A percentile compares a stretch with the other conserved stretches of the same genome.
These are phyloP conservation scores for Lachancea thermotolerans DNA, from an alignment of 805 yeast genomes.

Conservation along the genomic window DNA sequence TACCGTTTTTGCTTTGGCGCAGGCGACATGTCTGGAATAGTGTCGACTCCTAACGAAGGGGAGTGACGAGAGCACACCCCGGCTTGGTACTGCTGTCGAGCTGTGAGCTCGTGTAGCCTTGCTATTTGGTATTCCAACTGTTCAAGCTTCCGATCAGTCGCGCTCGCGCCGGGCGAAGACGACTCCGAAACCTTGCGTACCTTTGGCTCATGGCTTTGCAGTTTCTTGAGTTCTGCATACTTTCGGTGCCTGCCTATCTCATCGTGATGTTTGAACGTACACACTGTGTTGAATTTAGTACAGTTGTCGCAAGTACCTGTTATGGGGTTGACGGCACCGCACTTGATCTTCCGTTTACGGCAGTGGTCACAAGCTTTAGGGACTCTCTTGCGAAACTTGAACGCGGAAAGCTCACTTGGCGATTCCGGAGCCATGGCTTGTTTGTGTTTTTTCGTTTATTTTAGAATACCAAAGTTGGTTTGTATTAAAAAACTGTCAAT, in stretches of 20 bases:
- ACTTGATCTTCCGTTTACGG: constrained; percentile 29
- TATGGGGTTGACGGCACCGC: constrained; percentile 20
- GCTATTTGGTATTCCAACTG: not conserved
- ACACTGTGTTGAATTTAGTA: constrained; percentile 19
- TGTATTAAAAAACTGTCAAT: too few species aligned
- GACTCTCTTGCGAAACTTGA: constrained; percentile 20
- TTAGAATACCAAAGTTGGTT: too few species aligned
- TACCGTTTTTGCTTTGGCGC: constrained; percentile 14
- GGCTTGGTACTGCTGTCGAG: not conserved
- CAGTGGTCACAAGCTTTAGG: constrained; percentile 31
- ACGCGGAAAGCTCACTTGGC: not conserved
- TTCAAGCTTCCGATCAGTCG: not conserved
- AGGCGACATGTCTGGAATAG: constrained; percentile 3
- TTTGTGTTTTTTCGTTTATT: not conserved
- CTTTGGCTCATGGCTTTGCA: not conserved
- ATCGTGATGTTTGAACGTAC: constrained; percentile 24
- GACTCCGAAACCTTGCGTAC: not conserved
- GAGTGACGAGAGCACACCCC: not conserved
- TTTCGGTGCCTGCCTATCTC: constrained; percentile 9
- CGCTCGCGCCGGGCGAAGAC: not conserved
- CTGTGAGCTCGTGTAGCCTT: not conserved
- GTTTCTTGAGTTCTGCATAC: not conserved
- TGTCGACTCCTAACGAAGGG: not conserved
- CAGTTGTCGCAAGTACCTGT: constrained; percentile 26
- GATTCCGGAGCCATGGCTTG: not conserved